Conservation (phyloP, 495 filamentous ascomycete species). For the Neurospora tetrasperma region DNA sequence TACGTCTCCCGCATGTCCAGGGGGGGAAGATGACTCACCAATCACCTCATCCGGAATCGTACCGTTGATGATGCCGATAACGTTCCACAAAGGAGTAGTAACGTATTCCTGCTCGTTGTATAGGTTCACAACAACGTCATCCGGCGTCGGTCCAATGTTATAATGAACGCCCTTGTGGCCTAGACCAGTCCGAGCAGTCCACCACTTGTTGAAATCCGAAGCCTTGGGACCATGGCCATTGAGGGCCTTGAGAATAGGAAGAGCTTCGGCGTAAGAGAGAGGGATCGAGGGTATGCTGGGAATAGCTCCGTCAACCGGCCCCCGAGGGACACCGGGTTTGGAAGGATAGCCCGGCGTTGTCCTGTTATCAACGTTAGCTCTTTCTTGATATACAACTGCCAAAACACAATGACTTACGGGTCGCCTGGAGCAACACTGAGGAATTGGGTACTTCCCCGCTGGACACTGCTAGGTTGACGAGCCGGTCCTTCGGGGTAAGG, state of each 20-base stretch:
- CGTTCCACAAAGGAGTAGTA: constrained; percentile 86
- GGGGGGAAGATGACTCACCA: constrained; percentile 5
- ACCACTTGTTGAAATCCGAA: constrained; percentile 59
- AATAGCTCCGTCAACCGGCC: constrained; percentile 54
- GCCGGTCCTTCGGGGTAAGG: constrained; percentile 83
- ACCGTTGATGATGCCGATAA: constrained; percentile 92
- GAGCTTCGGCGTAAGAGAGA: constrained; percentile 76
- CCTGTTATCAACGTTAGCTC: constrained; percentile 14
- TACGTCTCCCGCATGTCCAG: background rate
- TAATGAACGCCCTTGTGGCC: constrained; percentile 79
- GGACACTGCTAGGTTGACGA: constrained; percentile 77
- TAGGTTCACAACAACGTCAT: constrained; percentile 65
- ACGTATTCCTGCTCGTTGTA: constrained; percentile 83
- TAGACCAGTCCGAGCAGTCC: constrained; percentile 65
- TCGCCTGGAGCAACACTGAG: constrained; percentile 56
- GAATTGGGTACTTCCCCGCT: constrained; percentile 84
- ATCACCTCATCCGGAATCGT: constrained; percentile 65
- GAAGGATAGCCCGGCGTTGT: constrained; percentile 94
- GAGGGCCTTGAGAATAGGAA: constrained; percentile 77
- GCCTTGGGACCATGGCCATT: constrained; percentile 81
- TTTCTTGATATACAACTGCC: too few species aligned
- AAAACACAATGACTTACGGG: constrained; percentile 32
- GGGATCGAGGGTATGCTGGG: constrained; percentile 87
- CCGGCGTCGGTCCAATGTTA: constrained; percentile 80
- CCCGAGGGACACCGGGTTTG: constrained; percentile 75